A percentile compares a stretch with the other conserved stretches of the same genome.
phyloP scores from a whole-genome alignment of 192 early-diverging fungal genomes.

The Dissophora ornata region DNA sequence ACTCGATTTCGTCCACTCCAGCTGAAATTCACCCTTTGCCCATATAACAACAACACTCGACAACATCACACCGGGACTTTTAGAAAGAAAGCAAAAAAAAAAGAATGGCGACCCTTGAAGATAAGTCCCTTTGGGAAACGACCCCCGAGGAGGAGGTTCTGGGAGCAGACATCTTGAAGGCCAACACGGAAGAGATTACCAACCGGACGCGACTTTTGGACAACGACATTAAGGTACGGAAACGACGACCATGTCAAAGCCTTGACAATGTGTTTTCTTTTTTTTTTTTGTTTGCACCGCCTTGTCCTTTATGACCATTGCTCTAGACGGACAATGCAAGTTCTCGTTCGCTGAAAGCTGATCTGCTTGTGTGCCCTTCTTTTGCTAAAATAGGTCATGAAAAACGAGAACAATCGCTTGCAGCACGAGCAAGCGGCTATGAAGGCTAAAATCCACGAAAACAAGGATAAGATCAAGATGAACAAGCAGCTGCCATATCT shows the following conservation, averaged over 20 bases:
- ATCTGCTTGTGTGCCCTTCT: too few species aligned
- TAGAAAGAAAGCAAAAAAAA: background rate
- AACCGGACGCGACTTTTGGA: slow-evolving; percentile 93
- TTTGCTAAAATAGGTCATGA: slow-evolving; percentile 74
- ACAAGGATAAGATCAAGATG: slow-evolving; percentile 98
- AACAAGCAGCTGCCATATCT: slow-evolving; percentile 98
- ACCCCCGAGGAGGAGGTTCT: slow-evolving; percentile 75
- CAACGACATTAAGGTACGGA: slow-evolving; percentile 92
- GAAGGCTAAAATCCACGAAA: slow-evolving; percentile 96
- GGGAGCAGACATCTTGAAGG: slow-evolving; percentile 90
- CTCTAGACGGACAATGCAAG: too few species aligned
- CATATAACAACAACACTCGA: too few species aligned
- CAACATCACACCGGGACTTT: too few species aligned
- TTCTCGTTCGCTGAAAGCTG: too few species aligned
- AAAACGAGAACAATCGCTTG: slow-evolving; percentile 90
- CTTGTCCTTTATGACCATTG: too few species aligned
- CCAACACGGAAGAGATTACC: slow-evolving; percentile 90
- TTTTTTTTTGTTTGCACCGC: too few species aligned
- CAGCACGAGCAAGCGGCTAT: slow-evolving; percentile 88
- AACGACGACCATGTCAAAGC: background rate
- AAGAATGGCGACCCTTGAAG: slow-evolving; percentile 80
- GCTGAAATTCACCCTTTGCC: too few species aligned
- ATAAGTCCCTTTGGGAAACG: slow-evolving; percentile 72
- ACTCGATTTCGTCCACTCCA: too few species aligned
- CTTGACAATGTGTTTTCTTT: too few species aligned